Conservation (phyloP, 768 basidiomycete species). For the Lentinus brumalis region DNA sequence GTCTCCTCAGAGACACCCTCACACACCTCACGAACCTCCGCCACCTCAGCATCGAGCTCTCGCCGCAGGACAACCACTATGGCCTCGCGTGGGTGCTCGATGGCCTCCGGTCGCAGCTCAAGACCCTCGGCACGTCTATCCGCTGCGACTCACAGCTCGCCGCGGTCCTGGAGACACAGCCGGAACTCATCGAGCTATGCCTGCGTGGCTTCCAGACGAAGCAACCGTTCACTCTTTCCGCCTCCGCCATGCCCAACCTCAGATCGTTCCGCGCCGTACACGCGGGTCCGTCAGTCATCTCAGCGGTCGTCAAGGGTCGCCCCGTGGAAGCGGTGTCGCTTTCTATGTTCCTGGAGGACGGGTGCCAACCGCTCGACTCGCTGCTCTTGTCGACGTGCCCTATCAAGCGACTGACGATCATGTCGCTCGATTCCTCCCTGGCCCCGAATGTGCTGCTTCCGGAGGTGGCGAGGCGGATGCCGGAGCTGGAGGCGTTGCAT, state of each 20-base stretch:
- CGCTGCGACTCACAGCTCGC: constrained; percentile 52
- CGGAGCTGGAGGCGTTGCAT: constrained; percentile 59
- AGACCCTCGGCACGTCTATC: constrained; percentile 56
- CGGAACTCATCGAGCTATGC: constrained; percentile 50
- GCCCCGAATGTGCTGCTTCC: constrained; percentile 47
- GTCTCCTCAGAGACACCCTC: constrained; percentile 49
- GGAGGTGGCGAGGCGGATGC: constrained; percentile 49
- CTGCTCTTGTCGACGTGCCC: constrained; percentile 41
- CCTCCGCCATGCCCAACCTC: constrained; percentile 49
- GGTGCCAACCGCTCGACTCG: constrained; percentile 44
- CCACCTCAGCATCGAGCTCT: constrained; percentile 52
- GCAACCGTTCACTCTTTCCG: constrained; percentile 35
- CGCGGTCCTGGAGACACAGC: constrained; percentile 53
- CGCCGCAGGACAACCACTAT: constrained; percentile 35
- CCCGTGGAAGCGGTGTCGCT: constrained; percentile 55
- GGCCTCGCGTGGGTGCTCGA: constrained; percentile 52
- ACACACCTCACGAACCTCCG: constrained; percentile 40
- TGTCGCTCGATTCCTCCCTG: constrained; percentile 52
- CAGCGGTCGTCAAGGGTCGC: constrained; percentile 46
- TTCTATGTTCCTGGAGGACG: constrained; percentile 48
- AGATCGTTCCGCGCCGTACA: constrained; percentile 55
- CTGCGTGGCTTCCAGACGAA: constrained; percentile 53
- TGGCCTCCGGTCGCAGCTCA: constrained; percentile 45
- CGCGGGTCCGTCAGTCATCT: constrained; percentile 47
- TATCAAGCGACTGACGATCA: constrained; percentile 54